These are phyloP conservation scores for Anthostomella pinea DNA, from an alignment of 2,329 filamentous ascomycete genomes.

Conservation along the genomic window DNA sequence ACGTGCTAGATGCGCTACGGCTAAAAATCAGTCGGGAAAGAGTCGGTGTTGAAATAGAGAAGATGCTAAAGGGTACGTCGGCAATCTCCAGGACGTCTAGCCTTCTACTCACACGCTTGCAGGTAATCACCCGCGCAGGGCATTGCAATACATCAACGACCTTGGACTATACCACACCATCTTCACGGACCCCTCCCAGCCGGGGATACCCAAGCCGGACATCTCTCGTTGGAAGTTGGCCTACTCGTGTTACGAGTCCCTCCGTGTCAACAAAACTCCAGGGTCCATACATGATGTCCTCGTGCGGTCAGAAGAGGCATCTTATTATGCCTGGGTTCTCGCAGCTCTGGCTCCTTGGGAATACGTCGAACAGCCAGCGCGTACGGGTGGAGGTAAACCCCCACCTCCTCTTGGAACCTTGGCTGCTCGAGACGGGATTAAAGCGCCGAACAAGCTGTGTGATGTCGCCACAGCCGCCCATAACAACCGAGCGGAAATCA, in stretches of 20 bases:
- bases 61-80: slow-evolving; percentile 74
- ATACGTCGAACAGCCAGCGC: slow-evolving; percentile 40
- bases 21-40: slow-evolving; percentile 91
- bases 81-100: too few species aligned
- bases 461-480: slow-evolving; percentile 65
- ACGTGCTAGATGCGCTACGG: slow-evolving; percentile 76
- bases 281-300: slow-evolving; percentile 53
- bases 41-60: slow-evolving; percentile 82
- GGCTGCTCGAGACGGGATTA: slow-evolving; percentile 74
- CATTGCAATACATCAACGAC: slow-evolving; percentile 55
- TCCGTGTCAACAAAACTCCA: slow-evolving; percentile 43
- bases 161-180: slow-evolving; percentile 69
- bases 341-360: slow-evolving; percentile 74
- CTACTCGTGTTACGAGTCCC: slow-evolving; percentile 60
- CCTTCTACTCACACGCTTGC: too few species aligned
- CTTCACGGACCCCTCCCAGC: slow-evolving; percentile 65
- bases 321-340: slow-evolving; percentile 75
- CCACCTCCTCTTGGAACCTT: slow-evolving; percentile 58
- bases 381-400: slow-evolving; percentile 45
- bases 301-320: slow-evolving; percentile 60
- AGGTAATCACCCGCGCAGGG: slow-evolving; percentile 30
- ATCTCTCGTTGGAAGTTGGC: slow-evolving; percentile 58
- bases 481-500: slow-evolving; percentile 62
- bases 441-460: slow-evolving; percentile 71
- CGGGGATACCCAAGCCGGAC: slow-evolving; percentile 53